phyloP scores from a whole-genome alignment of 805 yeast species.

The Pichia phayaonensis region DNA sequence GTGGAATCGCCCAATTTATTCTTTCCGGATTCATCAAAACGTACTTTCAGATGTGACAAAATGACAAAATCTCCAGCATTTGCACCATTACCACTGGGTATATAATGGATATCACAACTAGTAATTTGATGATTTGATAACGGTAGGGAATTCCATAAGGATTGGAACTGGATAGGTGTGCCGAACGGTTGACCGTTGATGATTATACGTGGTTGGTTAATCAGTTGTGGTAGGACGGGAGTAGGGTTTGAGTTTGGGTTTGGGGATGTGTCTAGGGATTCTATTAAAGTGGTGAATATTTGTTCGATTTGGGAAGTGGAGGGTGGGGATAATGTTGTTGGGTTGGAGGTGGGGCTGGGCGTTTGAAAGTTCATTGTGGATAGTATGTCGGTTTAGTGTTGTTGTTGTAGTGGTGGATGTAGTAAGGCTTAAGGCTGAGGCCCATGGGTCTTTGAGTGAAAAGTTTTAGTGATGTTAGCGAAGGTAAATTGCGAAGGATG shows the following conservation, averaged over 20 bases:
- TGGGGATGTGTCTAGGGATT: constrained; percentile 18
- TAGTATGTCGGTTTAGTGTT: too few species aligned
- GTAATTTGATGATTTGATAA: constrained; percentile 53
- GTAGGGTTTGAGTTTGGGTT: constrained; percentile 3
- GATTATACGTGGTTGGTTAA: constrained; percentile 44
- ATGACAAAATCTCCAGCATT: constrained; percentile 27
- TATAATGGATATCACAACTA: constrained; percentile 58
- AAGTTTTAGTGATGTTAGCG: too few species aligned
- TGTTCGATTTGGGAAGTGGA: constrained; percentile 9
- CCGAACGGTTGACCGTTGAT: constrained; percentile 53
- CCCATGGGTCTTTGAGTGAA: too few species aligned
- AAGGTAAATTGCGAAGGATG: too few species aligned
- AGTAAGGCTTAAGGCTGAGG: too few species aligned
- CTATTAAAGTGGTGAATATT: constrained; percentile 19
- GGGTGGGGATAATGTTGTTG: not conserved
- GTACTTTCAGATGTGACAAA: constrained; percentile 48
- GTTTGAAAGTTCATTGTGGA: not conserved
- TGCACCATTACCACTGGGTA: constrained; percentile 27
- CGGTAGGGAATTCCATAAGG: constrained; percentile 51
- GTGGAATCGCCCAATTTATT: constrained; percentile 60
- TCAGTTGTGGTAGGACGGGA: constrained; percentile 36
- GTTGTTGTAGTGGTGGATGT: too few species aligned
- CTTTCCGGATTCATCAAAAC: constrained; percentile 70
- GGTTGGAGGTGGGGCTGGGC: not conserved
- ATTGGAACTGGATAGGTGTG: constrained; percentile 45